These are phyloP conservation scores for Geosmithia flava DNA, from an alignment of 2,329 filamentous ascomycete species.

Conservation along the genomic window DNA sequence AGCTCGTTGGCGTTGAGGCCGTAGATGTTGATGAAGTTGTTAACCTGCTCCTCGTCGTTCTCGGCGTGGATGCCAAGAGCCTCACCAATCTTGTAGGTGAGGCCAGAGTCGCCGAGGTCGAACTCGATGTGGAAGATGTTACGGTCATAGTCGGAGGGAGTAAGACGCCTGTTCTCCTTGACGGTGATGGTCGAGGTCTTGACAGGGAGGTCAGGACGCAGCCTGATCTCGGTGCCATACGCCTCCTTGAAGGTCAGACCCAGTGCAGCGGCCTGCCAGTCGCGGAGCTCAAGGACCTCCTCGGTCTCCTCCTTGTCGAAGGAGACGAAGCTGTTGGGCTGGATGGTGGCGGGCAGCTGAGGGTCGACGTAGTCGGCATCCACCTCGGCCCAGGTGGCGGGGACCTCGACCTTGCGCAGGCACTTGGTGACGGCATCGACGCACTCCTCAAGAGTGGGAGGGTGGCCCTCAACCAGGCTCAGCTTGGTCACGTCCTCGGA, in stretches of 20 bases:
- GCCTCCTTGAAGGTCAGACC: constrained; percentile 90
- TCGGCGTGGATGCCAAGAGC: constrained; percentile 93
- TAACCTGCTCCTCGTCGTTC: constrained; percentile 70
- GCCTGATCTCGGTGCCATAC: constrained; percentile 57
- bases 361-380: constrained; percentile 37
- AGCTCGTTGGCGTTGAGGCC: constrained; percentile 71
- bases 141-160: constrained; percentile 78
- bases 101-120: constrained; percentile 78
- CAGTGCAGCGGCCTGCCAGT: constrained; percentile 79
- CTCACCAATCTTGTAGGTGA: constrained; percentile 95
- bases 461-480: constrained; percentile 41
- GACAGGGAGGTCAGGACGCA: constrained; percentile 76
- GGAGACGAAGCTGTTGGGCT: constrained; percentile 67
- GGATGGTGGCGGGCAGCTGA: constrained; percentile 50
- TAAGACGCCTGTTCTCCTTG: constrained; percentile 90
- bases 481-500: constrained; percentile 54
- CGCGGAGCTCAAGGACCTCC: constrained; percentile 48
- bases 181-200: constrained; percentile 83
- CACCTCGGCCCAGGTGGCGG: constrained; percentile 66
- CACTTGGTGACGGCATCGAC: constrained; percentile 57
- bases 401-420: constrained; percentile 62
- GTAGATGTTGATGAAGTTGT: constrained; percentile 82
- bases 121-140: constrained; percentile 99
- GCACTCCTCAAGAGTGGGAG: constrained; percentile 36
- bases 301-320: constrained; percentile 70